Percentiles rank a stretch among this genome's conserved stretches.
Conservation (phyloP, 2,329 filamentous ascomycete genomes). For the Fusarium miscanthi region DNA sequence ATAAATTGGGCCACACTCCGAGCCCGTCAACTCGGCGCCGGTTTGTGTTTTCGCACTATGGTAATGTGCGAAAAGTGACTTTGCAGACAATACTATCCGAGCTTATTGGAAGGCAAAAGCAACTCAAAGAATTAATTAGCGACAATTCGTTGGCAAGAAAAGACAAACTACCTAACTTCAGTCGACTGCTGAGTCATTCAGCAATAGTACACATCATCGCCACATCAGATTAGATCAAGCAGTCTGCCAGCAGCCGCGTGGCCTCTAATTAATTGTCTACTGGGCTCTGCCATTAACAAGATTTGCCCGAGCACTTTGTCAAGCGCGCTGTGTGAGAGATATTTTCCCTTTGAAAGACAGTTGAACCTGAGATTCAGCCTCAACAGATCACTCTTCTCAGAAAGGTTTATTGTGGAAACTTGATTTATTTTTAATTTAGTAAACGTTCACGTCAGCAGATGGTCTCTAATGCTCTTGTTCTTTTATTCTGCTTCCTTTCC, state of each 20-base stretch:
- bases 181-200: slow-evolving; percentile 34
- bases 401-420: not conserved
- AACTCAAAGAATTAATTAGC: not conserved
- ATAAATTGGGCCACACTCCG: slow-evolving; percentile 2
- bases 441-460: not conserved
- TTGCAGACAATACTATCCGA: slow-evolving; percentile 7
- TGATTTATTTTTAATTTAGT: not conserved
- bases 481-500: not conserved
- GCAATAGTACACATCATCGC: slow-evolving; percentile 14
- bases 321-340: not conserved
- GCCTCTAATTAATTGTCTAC: slow-evolving; percentile 4
- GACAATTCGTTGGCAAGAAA: not conserved
- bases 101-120: slow-evolving; percentile 10
- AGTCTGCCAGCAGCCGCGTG: slow-evolving; percentile 33
- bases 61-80: slow-evolving; percentile 10
- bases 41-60: slow-evolving; percentile 4
- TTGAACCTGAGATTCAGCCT: not conserved
- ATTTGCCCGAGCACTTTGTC: not conserved
- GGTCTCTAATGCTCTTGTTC: too few species aligned
- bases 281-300: not conserved
- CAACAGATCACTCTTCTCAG: not conserved
- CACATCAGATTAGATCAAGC: slow-evolving; percentile 31
- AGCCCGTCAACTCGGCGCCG: slow-evolving; percentile 15
- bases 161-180: not conserved
- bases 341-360: too few species aligned